A percentile compares a stretch with the other conserved stretches of the same genome.
These are phyloP conservation scores for Geranomyces variabilis DNA, from an alignment of 192 early-diverging fungal genomes.

Conservation along the genomic window DNA sequence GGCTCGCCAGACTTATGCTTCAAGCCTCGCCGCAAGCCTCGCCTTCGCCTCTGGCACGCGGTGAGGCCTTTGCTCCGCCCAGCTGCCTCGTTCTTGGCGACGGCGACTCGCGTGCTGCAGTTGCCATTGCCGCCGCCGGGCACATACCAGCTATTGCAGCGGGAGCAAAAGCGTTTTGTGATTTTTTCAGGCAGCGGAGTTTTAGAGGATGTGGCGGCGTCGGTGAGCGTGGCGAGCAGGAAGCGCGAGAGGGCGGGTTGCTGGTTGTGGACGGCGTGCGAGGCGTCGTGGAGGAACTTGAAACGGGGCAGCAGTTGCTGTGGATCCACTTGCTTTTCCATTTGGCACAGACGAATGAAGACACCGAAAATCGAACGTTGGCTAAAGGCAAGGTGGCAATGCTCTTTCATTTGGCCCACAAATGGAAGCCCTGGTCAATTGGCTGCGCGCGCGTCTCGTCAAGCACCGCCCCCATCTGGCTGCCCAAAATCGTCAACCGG, in stretches of 20 bases:
- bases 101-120: too few relatives aligned
- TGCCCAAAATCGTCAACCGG: too few relatives aligned
- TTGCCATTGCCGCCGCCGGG: neutral
- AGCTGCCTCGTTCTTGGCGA: neutral
- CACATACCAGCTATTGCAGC: conserved; percentile 10
- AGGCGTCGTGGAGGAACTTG: conserved; percentile 7
- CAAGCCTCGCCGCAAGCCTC: neutral
- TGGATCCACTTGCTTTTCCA: too few relatives aligned
- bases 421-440: too few relatives aligned
- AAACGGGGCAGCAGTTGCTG: neutral
- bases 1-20: neutral
- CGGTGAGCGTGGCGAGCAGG: neutral
- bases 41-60: neutral
- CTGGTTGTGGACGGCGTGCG: neutral
- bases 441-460: too few relatives aligned
- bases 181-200: conserved; percentile 7
- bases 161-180: conserved; percentile 4
- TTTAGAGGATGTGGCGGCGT: neutral
- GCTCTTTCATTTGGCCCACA: too few relatives aligned
- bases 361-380: too few relatives aligned
- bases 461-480: too few relatives aligned
- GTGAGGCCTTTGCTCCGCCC: neutral
- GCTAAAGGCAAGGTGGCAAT: too few relatives aligned
- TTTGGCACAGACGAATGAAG: too few relatives aligned
- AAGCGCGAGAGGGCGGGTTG: conserved; percentile 2